Conservation (phyloP, 2,329 filamentous ascomycete species). For the Xylaria sp. region DNA sequence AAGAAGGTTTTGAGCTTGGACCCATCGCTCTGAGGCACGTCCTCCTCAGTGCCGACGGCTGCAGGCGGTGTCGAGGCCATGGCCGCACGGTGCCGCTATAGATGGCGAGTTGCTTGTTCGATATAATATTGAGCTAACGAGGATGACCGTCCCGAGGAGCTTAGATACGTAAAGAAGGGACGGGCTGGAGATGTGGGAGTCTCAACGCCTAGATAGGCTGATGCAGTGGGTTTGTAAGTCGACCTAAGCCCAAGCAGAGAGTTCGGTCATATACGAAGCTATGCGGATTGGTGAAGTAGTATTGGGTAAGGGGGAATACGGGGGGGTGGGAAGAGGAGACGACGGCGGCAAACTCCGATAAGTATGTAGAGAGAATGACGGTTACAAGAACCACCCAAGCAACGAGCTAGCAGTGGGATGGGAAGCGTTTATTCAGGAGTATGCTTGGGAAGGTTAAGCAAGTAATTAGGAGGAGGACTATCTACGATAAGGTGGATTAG, state of each 20-base stretch:
- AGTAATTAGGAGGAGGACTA: not conserved
- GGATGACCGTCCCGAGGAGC: not conserved
- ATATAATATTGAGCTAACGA: slow-evolving; percentile 4
- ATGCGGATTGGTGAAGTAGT: not conserved
- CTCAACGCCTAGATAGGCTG: not conserved
- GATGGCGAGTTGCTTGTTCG: slow-evolving; percentile 15
- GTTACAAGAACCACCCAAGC: slow-evolving; percentile 15
- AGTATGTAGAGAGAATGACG: slow-evolving; percentile 13
- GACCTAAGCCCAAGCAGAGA: not conserved
- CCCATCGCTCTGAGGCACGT: slow-evolving; percentile 72
- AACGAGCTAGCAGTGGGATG: slow-evolving; percentile 20
- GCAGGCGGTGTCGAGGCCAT: slow-evolving; percentile 46
- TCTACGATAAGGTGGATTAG: slow-evolving; percentile 23
- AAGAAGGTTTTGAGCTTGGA: slow-evolving; percentile 92
- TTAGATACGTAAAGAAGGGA: not conserved
- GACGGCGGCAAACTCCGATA: not conserved
- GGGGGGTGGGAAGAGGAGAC: not conserved
- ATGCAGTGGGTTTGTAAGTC: not conserved
- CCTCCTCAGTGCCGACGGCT: slow-evolving; percentile 44
- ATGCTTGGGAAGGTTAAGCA: too few relatives aligned
- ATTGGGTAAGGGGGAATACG: not conserved
- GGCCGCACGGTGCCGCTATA: slow-evolving; percentile 19
- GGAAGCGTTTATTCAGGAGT: slow-evolving; percentile 11
- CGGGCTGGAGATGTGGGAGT: not conserved
- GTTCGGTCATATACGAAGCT: not conserved